Conservation (phyloP, 2,329 filamentous ascomycete species). For the Fusarium anguioides region DNA sequence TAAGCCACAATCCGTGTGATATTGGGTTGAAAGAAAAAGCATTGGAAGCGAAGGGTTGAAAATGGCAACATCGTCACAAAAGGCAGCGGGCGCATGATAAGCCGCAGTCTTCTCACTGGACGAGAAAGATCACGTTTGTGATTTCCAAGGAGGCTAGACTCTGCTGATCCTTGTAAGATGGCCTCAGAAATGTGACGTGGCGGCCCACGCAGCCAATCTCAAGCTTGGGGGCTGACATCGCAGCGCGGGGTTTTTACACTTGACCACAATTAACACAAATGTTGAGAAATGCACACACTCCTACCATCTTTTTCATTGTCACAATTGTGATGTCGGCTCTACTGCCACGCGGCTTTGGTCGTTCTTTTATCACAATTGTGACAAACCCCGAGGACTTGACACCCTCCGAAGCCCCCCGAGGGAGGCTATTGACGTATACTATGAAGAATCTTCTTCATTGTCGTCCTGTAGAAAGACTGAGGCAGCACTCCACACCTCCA, state of each 20-base stretch:
- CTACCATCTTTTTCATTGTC: neutral
- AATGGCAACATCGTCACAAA: constrained; percentile 1
- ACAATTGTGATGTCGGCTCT: constrained; percentile 2
- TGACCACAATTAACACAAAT: neutral
- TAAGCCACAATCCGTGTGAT: neutral
- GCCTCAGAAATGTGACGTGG: constrained; percentile 6
- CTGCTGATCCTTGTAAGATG: neutral
- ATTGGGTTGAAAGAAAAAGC: neutral
- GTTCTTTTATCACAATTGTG: neutral
- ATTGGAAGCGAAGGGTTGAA: neutral
- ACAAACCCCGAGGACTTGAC: neutral
- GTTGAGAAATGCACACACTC: neutral
- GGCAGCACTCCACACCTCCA: constrained; percentile 2
- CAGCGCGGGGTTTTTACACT: neutral
- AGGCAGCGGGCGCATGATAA: neutral
- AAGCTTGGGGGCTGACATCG: no score
- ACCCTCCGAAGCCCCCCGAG: no score
- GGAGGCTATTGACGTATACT: no score
- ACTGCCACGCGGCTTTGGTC: neutral
- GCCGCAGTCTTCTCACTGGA: neutral
- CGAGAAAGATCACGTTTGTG: neutral
- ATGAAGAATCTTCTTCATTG: neutral
- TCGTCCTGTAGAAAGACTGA: neutral
- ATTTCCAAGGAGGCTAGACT: neutral
- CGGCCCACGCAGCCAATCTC: neutral